phyloP scores from a whole-genome alignment of 2,329 filamentous ascomycete species.

The Hortaea werneckii region DNA sequence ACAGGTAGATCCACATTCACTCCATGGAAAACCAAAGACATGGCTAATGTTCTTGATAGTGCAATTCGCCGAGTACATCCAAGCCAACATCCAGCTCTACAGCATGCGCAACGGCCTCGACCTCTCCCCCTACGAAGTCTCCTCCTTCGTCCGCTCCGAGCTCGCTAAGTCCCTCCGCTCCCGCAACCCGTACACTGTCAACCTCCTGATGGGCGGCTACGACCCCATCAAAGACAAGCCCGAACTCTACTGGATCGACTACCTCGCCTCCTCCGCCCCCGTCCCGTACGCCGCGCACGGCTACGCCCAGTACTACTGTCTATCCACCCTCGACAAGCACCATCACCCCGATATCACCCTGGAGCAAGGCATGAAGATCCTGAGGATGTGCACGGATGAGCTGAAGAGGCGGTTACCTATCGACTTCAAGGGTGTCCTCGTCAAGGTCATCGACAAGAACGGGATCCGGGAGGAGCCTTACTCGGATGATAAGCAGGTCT shows the following conservation, averaged over 20 bases:
- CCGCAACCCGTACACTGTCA: slow-evolving; percentile 91
- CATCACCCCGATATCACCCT: slow-evolving; percentile 89
- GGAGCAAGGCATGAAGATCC: slow-evolving; percentile 80
- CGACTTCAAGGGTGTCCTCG: slow-evolving; percentile 86
- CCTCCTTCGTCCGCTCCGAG: slow-evolving; percentile 88
- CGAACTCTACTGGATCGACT: slow-evolving; percentile 93
- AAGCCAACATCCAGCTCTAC: slow-evolving; percentile 96
- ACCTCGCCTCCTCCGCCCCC: slow-evolving; percentile 77
- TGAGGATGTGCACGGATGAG: slow-evolving; percentile 93
- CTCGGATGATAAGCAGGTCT: slow-evolving; percentile 48
- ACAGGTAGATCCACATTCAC: slow-evolving; percentile 51
- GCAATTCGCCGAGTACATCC: slow-evolving; percentile 98
- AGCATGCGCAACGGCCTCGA: slow-evolving; percentile 96
- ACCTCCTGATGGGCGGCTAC: slow-evolving; percentile 86
- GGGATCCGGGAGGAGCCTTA: slow-evolving; percentile 78
- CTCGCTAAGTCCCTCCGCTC: slow-evolving; percentile 84
- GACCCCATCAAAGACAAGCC: slow-evolving; percentile 88
- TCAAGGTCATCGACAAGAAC: slow-evolving; percentile 93
- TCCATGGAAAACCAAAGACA: not conserved
- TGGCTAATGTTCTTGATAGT: slow-evolving; percentile 42
- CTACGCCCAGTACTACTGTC: slow-evolving; percentile 99
- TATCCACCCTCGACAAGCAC: slow-evolving; percentile 96
- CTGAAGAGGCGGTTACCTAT: slow-evolving; percentile 93
- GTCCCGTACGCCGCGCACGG: slow-evolving; percentile 95
- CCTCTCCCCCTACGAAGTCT: slow-evolving; percentile 77